Conservation (phyloP, 768 basidiomycete species). For the Macrolepiota albuminosa region DNA sequence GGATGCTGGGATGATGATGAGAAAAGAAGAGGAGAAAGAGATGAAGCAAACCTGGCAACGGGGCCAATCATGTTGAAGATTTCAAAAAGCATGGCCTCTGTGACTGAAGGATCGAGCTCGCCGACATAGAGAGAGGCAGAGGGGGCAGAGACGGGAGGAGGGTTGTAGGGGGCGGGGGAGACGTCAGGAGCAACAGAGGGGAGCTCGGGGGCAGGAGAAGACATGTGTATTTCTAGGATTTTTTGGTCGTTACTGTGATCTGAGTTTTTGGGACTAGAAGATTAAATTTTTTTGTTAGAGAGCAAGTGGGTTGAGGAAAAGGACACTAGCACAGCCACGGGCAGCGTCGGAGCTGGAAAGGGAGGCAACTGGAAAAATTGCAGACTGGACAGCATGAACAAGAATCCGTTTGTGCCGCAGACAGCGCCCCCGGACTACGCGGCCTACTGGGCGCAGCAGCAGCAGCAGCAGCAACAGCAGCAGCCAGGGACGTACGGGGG, state of each 20-base stretch:
- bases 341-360: too few relatives aligned
- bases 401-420: slow-evolving; percentile 76
- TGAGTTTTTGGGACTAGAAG: too few relatives aligned
- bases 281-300: too few relatives aligned
- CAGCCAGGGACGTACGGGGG: slow-evolving; percentile 52
- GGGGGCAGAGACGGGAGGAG: slow-evolving; percentile 49
- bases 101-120: slow-evolving; percentile 96
- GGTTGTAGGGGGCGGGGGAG: slow-evolving; percentile 45
- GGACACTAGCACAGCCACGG: too few relatives aligned
- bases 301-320: too few relatives aligned
- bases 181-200: slow-evolving; percentile 22
- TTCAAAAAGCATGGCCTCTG: slow-evolving; percentile 99
- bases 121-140: slow-evolving; percentile 98
- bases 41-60: slow-evolving; percentile 74
- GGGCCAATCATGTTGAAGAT: slow-evolving; percentile 99
- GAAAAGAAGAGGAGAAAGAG: background rate
- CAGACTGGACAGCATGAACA: slow-evolving; percentile 54
- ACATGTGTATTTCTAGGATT: slow-evolving; percentile 41
- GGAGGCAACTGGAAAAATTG: too few relatives aligned
- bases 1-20: slow-evolving; percentile 56
- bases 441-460: slow-evolving; percentile 38
- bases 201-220: slow-evolving; percentile 46
- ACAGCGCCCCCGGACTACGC: slow-evolving; percentile 33
- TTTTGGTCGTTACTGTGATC: slow-evolving; percentile 64
- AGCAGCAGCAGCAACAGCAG: slow-evolving; percentile 36